phyloP scores from a whole-genome alignment of 2,329 filamentous ascomycete species.

The Zasmidium cellare region DNA sequence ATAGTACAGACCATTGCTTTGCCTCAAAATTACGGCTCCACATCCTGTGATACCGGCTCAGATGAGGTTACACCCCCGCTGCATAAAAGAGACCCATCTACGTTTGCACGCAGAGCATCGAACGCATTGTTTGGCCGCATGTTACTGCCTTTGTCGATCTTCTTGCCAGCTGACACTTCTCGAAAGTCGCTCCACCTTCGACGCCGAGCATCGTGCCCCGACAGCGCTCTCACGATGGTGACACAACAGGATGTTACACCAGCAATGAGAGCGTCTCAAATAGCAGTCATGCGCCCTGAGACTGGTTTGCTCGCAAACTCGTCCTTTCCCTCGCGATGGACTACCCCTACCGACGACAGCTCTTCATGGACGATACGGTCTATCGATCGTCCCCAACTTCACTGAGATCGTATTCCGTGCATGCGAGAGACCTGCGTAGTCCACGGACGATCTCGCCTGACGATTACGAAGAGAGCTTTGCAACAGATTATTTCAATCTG shows the following conservation, averaged over 20 bases:
- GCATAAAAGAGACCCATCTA: too few species aligned
- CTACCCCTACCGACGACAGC: background rate
- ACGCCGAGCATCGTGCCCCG: background rate
- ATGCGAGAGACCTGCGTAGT: background rate
- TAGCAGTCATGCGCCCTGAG: background rate
- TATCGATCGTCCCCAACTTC: slow-evolving; percentile 16
- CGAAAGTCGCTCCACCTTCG: background rate
- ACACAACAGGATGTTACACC: background rate
- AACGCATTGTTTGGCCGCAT: background rate
- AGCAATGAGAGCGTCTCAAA: background rate
- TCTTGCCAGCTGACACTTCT: background rate
- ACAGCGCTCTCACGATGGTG: background rate
- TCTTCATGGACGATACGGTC: slow-evolving; percentile 23
- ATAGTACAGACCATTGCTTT: background rate
- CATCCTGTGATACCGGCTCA: background rate
- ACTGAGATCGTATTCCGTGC: background rate
- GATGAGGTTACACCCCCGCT: slow-evolving; percentile 2
- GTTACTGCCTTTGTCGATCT: background rate
- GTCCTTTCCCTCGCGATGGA: background rate
- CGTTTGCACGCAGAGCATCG: background rate
- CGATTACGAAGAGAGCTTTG: background rate
- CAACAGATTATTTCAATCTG: background rate
- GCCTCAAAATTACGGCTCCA: background rate
- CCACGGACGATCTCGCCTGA: background rate
- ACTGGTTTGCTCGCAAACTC: background rate